Evolutionary conservation across 805 yeast genomes (phyloP), one percentile per base, ranked within the genome.

Genomic region (Yamadazyma takamatsuzukensis): DNA sequence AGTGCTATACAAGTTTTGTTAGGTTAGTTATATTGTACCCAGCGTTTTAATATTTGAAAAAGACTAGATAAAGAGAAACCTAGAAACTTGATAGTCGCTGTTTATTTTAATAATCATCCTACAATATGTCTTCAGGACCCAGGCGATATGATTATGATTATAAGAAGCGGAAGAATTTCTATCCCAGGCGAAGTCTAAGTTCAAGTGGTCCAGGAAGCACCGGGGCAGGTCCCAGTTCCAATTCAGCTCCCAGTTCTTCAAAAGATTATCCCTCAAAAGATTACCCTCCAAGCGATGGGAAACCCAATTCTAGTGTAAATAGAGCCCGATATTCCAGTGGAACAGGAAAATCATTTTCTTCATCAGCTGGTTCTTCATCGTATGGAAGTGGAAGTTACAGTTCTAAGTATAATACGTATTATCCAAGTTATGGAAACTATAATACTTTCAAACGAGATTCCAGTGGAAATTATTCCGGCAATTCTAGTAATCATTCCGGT

Each of bases 401-500:
- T 21, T n/a, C 27, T 4, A 36, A 36, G 21, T 31, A 36, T 12
- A 27, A 18, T 14, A 33, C 47, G 6, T 51, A 54, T 37, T 53
- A 54, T 36, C 45, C 55, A 6, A 48, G 51, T 34, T 53, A 54
- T 33, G 55, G 53, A 15, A 39, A 37, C 30, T 48, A 49, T 32
- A 40, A 36, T 12, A 37, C 39, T 18, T 47, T 42, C 36, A 30
- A 43, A 30, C 18, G 39, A 25, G 33, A 37, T 12, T 17, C 25
- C n/a, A n/a, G n/a, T n/a, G n/a, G n/a, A n/a, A 38, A 37, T 17
- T 27, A 30, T 13, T 22, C 42, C 1, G 43, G 33, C n/a, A 21
- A 33, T 8, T 28, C 21, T 13, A 40, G 36, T 25, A 36, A 34
- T 10, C 22, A 31, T 33, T 15, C 33, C 8, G n/a, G n/a, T n/a